Evolutionary conservation across 2,329 filamentous ascomycete species (phyloP), one percentile per base, ranked within the genome.

Genomic region (Gnomoniopsis smithogilvyi): DNA sequence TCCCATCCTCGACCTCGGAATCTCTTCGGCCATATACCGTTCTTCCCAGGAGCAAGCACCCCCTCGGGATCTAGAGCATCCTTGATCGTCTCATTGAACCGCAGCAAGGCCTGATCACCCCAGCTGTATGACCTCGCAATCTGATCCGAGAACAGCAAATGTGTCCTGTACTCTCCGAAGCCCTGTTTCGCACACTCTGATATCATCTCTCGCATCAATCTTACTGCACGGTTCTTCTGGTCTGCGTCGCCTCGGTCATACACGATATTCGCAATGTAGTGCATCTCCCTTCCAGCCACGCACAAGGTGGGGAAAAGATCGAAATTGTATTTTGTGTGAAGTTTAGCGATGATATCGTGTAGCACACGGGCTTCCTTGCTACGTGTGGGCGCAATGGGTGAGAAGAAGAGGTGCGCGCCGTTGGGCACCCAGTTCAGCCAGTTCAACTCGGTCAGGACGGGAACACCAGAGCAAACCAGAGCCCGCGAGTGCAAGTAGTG

Each of bases 11-110:
- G 68, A 12, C 67, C 67, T 22, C 65, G 57, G 30, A 68, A 72
- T 50, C 65, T 61, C 56, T 61, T 64, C 4, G 73, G 72, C 72
- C 73, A 75, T 22, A 75, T 72, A 0, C 72, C 70, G 24, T 71
- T 73, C 46, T 76, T 76, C 0, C 78, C 78, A 1, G 77, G 78
- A 3, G 76, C 74, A 45, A 80, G 62, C 48, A 80, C 77, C 0
- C 77, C 77, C 51, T 77, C 76, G 0, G 74, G 74, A 53, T 76
- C 74, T 1, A 77, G 60, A 0, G 72, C 68, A 52, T 76, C 68
- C 66, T 77, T 77, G 46, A 76, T 63, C 6, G 61, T 68, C 64
- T 74, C 69, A 43, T 75, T 73, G 38, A 76, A 69, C 41, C 66
- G 67, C 70, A 74, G 70, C 49, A 72, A 64, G 1, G 69, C 67